Percentiles rank a stretch among this genome's conserved stretches.
These are phyloP conservation scores for Thielaviopsis populi DNA, from an alignment of 2,329 filamentous ascomycete species.

Conservation along the genomic window DNA sequence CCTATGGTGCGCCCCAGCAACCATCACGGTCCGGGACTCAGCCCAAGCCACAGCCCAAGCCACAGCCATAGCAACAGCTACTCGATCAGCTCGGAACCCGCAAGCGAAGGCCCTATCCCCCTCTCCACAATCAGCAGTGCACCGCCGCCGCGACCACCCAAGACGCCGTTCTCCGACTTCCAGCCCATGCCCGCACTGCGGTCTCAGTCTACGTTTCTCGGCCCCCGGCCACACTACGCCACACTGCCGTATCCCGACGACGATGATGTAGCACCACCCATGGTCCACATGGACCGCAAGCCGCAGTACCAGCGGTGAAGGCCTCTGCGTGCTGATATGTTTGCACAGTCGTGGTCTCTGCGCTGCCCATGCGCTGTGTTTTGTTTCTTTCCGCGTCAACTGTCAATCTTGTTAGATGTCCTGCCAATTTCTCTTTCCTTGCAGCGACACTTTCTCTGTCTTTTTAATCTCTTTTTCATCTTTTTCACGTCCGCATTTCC, in stretches of 20 bases:
- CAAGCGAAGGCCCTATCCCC: constrained; percentile 11
- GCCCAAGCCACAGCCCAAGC: not conserved
- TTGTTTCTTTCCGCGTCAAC: not conserved
- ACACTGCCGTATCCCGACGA: constrained; percentile 63
- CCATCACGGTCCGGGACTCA: constrained; percentile 20
- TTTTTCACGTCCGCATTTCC: not conserved
- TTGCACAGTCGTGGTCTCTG: no score
- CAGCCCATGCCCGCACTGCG: constrained; percentile 22
- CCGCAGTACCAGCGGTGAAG: constrained; percentile 44
- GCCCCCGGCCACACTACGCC: not conserved
- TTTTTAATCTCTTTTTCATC: no score
- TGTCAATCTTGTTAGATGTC: not conserved
- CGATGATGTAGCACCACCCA: constrained; percentile 55
- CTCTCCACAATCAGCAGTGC: constrained; percentile 22
- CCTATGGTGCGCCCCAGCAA: constrained; percentile 24
- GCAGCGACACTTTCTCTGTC: no score
- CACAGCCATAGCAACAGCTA: not conserved
- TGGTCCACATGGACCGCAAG: constrained; percentile 74
- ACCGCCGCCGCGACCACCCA: constrained; percentile 61
- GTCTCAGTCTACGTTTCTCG: constrained; percentile 18
- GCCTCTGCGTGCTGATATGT: not conserved
- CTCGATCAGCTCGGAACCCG: not conserved
- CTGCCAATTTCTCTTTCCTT: no score
- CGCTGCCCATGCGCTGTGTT: no score
- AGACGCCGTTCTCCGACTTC: constrained; percentile 52